phyloP scores from a whole-genome alignment of 257 asterid species.

The Cinchona pubescens region DNA sequence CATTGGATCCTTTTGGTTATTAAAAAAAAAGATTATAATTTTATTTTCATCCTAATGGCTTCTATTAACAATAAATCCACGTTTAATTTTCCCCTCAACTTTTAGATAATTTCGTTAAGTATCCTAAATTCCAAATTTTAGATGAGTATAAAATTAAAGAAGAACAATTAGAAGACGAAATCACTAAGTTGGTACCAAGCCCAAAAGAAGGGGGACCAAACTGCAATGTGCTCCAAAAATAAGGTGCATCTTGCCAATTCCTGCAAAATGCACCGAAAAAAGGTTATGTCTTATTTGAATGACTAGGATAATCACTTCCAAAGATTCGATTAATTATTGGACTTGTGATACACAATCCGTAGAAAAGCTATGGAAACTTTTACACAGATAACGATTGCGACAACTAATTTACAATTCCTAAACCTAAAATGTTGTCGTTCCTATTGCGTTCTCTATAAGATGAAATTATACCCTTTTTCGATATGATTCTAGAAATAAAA shows the following conservation, averaged over 20 bases:
- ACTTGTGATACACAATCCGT: background rate
- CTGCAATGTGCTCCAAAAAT: background rate
- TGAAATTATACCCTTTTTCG: background rate
- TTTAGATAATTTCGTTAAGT: no score
- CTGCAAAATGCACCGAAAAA: background rate
- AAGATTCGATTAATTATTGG: background rate
- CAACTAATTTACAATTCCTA: background rate
- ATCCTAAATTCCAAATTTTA: no score
- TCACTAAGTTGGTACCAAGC: no score
- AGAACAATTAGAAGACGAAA: background rate
- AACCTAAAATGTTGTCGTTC: background rate
- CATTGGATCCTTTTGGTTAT: no score
- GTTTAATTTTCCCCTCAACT: no score
- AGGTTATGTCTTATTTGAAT: background rate
- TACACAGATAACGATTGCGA: background rate
- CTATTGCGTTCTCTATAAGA: background rate
- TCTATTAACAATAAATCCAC: no score
- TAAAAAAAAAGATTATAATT: no score
- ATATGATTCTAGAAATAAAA: no score
- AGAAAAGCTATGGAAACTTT: background rate
- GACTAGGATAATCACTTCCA: background rate
- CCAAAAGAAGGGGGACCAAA: background rate
- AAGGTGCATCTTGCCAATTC: background rate
- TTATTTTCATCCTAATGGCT: no score
- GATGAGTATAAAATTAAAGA: no score